phyloP scores from a whole-genome alignment of 2,329 filamentous ascomycete genomes.

The Talaromyces rugulosus region DNA sequence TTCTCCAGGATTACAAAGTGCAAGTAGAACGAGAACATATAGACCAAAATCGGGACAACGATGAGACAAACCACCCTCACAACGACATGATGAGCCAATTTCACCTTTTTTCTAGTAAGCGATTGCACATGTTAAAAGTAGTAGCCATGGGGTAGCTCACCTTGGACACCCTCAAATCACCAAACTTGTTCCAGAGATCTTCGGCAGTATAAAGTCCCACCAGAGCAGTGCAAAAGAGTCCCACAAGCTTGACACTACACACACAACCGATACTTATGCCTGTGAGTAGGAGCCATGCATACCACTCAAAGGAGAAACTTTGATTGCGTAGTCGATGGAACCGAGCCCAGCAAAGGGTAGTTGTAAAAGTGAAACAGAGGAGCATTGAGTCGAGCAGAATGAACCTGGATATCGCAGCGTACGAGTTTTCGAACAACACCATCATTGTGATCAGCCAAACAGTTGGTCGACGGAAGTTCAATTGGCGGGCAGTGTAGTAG shows the following conservation, averaged over 20 bases:
- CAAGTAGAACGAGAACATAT: conserved; percentile 90
- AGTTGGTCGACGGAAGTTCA: conserved; percentile 78
- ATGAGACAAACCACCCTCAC: conserved; percentile 85
- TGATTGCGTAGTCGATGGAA: conserved; percentile 85
- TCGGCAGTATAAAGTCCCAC: conserved; percentile 94
- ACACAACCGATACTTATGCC: conserved; percentile 96
- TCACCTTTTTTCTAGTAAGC: conserved; percentile 42
- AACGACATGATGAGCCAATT: conserved; percentile 71
- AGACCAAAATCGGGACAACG: conserved; percentile 80
- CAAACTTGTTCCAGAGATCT: conserved; percentile 98
- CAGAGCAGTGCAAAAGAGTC: conserved; percentile 89
- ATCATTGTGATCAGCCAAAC: conserved; percentile 95
- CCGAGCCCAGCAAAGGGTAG: conserved; percentile 93
- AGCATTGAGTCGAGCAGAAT: conserved; percentile 99
- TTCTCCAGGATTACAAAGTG: conserved; percentile 93
- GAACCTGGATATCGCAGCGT: conserved; percentile 97
- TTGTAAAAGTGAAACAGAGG: conserved; percentile 96
- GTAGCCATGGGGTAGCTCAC: conserved; percentile 42
- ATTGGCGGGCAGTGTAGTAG: conserved; percentile 89
- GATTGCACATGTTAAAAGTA: conserved; percentile 9
- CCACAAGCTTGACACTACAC: conserved; percentile 97
- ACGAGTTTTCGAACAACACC: conserved; percentile 98
- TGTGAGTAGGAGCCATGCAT: conserved; percentile 87
- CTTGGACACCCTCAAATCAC: conserved; percentile 84
- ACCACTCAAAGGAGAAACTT: conserved; percentile 90